Base-by-base conservation (phyloP, 768 basidiomycete species). In the Lanmaoa rubissima region DNA sequence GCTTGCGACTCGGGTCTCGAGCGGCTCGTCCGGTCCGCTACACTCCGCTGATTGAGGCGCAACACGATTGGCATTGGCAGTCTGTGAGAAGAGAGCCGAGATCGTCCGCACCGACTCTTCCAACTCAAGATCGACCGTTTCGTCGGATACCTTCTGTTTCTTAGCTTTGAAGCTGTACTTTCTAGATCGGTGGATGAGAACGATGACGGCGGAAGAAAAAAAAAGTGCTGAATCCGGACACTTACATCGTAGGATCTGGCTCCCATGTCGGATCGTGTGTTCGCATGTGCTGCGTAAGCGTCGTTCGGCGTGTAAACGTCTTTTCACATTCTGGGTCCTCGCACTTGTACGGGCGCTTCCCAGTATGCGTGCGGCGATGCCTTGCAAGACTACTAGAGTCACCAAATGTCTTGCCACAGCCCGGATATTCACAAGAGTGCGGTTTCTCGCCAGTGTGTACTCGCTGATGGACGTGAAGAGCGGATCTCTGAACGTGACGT, bases 361-460 rank as follows among this genome's bases (percentile, higher is more conserved):
- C 91, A 10, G 89, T 92, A 65, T 90, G 92, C 24, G 91, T 94
- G 62, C 94, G 83, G 51, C 94, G 85, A 76, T 96, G 94, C 59
- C 94, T 84, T 48, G 94, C 93, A 44, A 96, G 81, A 74, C 89
- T 91, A 65, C 92, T 93, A 4, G 93, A 95, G 69, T 96, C 93
- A 46, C 90, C 86, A 74, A 95, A 96, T 1, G 88, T 90, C 76
- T 90, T 92, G 48, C 81, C 82, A 71, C 93, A 96, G 9, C 84
- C 89, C 3, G 88, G 89, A 69, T 93, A 92, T 75, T 92, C 90
- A 75, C 94, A 96, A 48, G 79, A 82, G 70, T 96, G 94, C 11
- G 94, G 94, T 65, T 92, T 91, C 75, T 96, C 94, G 39, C 94
- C 94, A 5, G 94, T 94, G 69, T 96, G 94, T 3, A 93, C 91